A percentile compares a stretch with the other conserved stretches of the same genome.
phyloP scores from a whole-genome alignment of 192 early-diverging fungal species.

The Coemansia sp. region DNA sequence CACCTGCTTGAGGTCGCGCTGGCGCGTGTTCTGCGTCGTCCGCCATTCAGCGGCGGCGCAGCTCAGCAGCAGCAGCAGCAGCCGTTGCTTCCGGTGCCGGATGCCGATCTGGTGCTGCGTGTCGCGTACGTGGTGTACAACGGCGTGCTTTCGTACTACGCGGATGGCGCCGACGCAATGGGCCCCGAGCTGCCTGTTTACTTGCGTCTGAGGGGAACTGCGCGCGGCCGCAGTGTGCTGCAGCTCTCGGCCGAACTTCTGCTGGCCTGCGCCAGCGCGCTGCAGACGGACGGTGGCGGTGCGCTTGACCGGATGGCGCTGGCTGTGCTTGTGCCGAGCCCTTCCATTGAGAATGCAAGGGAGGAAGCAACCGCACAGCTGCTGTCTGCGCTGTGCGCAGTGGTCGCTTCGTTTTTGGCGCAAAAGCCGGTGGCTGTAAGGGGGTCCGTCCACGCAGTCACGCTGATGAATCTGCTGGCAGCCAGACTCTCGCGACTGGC shows the following conservation, averaged over 20 bases:
- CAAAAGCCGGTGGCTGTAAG: constrained; percentile 15
- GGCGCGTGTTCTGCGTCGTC: constrained; percentile 14
- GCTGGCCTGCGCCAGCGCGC: constrained; percentile 17
- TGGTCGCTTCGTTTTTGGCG: constrained; percentile 15
- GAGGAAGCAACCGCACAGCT: constrained; percentile 6
- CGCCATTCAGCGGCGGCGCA: no score
- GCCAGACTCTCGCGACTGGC: constrained; percentile 7
- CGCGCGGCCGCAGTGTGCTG: constrained; percentile 22
- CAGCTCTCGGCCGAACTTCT: constrained; percentile 30
- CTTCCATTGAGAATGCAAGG: neutral
- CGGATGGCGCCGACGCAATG: neutral
- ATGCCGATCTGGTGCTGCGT: constrained; percentile 2
- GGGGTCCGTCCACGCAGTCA: constrained; percentile 18
- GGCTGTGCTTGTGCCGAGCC: constrained; percentile 14
- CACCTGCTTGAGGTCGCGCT: constrained; percentile 33
- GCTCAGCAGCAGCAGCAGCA: constrained; percentile 1
- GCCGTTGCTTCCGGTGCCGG: neutral
- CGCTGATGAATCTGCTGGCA: constrained; percentile 7
- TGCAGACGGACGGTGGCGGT: neutral
- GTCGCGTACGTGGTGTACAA: constrained; percentile 30
- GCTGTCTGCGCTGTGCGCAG: constrained; percentile 11
- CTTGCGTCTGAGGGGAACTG: constrained; percentile 5
- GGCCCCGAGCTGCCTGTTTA: constrained; percentile 12
- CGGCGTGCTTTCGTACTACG: constrained; percentile 20
- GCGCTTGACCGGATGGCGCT: constrained; percentile 10